Evolutionary conservation across 2,329 filamentous ascomycete species (phyloP), one percentile per base, ranked within the genome.

Genomic region (Aspergillus tamarii): DNA sequence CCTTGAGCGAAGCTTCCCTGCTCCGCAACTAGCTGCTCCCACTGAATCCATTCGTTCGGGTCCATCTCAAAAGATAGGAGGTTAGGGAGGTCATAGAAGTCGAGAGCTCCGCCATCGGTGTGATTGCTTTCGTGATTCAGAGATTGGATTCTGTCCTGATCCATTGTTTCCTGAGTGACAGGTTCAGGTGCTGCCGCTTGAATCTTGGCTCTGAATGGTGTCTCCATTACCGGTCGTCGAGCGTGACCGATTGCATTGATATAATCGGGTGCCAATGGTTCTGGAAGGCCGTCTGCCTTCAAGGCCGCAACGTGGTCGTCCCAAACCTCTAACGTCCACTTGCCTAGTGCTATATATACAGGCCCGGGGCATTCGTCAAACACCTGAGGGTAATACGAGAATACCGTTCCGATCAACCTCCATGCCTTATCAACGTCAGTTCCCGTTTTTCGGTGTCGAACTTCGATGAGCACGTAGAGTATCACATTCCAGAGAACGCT

Each of bases 401-500:
- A 36, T 8, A 55, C 52, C 3, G 16, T 39, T 26, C 32, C 32
- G 3, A 55, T 55, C 32, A 55, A 9, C 11, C 21, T 2, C 52
- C 75, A 76, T 4, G 65, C 46, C 32, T 61, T 64, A 26, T 75
- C 74, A 12, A 76, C 67, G 28, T 76, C 72, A 12, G 69, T 63
- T 0, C 73, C 70, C 14, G 59, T 70, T 64, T 67, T 70, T 21
- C 70, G 69, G 32, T 69, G 67, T 32, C 71, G 67, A 34, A 65
- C 64, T 55, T 73, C 74, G 53, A 76, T 71, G 28, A 77, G 73
- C 56, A 74, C 72, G 58, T 71, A 74, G 4, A 76, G 68, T 19
- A 75, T 63, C 3, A 70, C 70, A 58, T 75, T 70, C 74, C 75
- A 77, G 19, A 76, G 57, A 58, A 71, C 69, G 39, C 66, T 69